Evolutionary conservation across 352 stramenopile species (phyloP).

Genomic region (Phytophthora cactorum): DNA sequence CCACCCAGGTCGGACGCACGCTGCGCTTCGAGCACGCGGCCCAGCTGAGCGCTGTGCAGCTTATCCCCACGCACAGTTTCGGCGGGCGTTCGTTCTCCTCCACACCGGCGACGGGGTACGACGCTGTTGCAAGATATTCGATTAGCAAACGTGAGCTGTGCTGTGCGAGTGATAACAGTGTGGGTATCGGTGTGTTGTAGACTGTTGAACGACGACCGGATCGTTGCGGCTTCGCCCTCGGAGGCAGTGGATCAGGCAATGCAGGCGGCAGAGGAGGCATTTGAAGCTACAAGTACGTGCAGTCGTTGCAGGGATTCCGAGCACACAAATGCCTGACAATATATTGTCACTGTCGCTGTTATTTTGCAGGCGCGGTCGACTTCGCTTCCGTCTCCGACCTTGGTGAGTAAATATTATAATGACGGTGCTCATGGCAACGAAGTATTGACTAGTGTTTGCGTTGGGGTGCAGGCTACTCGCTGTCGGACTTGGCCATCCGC

Average conservation of each 20-base stretch:
- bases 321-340: slow-evolving; percentile 8
- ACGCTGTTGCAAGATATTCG: neutral
- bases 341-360: slow-evolving; percentile 1
- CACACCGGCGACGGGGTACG: slow-evolving; percentile 51
- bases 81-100: slow-evolving; percentile 72
- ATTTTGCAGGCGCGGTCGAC: slow-evolving; percentile 49
- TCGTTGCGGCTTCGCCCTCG: slow-evolving; percentile 46
- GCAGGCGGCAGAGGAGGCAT: slow-evolving; percentile 41
- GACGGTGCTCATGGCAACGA: neutral
- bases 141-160: neutral
- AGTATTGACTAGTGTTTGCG: slow-evolving; percentile 12
- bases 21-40: slow-evolving; percentile 47
- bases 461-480: slow-evolving; percentile 47
- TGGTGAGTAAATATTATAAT: slow-evolving; percentile 24
- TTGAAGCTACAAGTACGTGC: slow-evolving; percentile 49
- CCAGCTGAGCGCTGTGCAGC: slow-evolving; percentile 54
- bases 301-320: slow-evolving; percentile 2
- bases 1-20: slow-evolving; percentile 31
- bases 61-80: slow-evolving; percentile 51
- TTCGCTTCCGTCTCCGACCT: slow-evolving; percentile 65
- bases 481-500: slow-evolving; percentile 80
- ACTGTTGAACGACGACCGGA: slow-evolving; percentile 51
- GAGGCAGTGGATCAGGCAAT: slow-evolving; percentile 56
- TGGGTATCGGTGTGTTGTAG: slow-evolving; percentile 27
- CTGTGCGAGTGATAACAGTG: neutral